phyloP scores from a whole-genome alignment of 306 rosid genomes.

The Prunus campanulata region DNA sequence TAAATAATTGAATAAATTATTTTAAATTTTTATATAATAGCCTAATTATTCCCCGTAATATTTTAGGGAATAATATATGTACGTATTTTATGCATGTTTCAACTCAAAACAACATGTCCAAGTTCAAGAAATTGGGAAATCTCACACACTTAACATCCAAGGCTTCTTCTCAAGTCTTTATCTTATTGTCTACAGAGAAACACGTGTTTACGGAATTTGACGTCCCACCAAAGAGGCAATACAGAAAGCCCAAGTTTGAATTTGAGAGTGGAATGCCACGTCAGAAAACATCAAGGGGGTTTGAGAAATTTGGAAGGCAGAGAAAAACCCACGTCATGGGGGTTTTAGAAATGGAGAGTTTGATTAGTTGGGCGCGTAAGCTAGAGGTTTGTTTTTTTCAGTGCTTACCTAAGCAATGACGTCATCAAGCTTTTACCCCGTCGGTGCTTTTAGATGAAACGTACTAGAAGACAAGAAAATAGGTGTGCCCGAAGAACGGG shows the following conservation, averaged over 20 bases:
- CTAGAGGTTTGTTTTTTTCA: no score
- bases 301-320: background rate
- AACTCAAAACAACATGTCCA: no score
- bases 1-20: no score
- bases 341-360: background rate
- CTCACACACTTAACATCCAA: no score
- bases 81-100: no score
- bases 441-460: background rate
- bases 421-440: background rate
- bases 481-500: background rate
- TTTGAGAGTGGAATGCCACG: background rate
- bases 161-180: background rate
- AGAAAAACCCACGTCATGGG: background rate
- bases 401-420: background rate
- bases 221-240: background rate
- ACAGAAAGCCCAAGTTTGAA: background rate
- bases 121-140: no score
- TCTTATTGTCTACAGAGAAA: background rate
- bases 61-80: no score
- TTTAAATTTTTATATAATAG: no score
- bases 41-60: no score
- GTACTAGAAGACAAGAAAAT: no score
- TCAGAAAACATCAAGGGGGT: background rate
- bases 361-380: background rate
- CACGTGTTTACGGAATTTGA: background rate